Conservation (phyloP, 768 basidiomycete genomes). For the Pleurotus eryngii region DNA sequence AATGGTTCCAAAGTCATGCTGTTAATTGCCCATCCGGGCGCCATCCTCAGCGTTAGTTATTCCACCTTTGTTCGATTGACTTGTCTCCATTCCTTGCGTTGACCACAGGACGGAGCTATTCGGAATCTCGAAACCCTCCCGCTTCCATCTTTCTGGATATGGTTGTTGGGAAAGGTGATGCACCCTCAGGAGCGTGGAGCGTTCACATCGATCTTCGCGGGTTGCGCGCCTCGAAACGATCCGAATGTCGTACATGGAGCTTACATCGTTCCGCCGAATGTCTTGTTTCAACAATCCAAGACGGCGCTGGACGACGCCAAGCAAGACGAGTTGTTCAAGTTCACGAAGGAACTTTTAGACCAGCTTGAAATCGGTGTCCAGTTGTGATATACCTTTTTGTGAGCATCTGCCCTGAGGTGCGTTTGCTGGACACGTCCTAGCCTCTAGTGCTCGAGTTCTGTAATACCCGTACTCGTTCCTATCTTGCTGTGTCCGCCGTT, state of each 20-base stretch:
- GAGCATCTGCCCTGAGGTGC: too few species aligned
- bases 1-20: slow-evolving; percentile 24
- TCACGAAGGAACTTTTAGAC: slow-evolving; percentile 26
- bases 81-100: not conserved
- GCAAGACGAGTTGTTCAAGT: slow-evolving; percentile 35
- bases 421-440: too few species aligned
- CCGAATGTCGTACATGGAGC: slow-evolving; percentile 31
- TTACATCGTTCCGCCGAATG: slow-evolving; percentile 33
- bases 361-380: slow-evolving; percentile 15
- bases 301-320: slow-evolving; percentile 30
- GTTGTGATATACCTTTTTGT: too few species aligned
- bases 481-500: too few species aligned
- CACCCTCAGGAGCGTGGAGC: slow-evolving; percentile 19
- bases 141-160: slow-evolving; percentile 20
- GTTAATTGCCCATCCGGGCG: slow-evolving; percentile 42
- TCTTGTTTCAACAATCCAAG: slow-evolving; percentile 19
- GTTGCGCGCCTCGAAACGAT: slow-evolving; percentile 18
- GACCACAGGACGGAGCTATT: slow-evolving; percentile 15
- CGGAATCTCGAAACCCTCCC: slow-evolving; percentile 16
- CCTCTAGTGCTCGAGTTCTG: too few species aligned
- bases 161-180: slow-evolving; percentile 19
- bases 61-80: slow-evolving; percentile 7
- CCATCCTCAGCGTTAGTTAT: slow-evolving; percentile 8
- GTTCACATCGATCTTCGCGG: slow-evolving; percentile 18
- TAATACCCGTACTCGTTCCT: too few species aligned